A percentile compares a stretch with the other conserved stretches of the same genome.
Evolutionary conservation across 257 asterid species (phyloP).

Genomic region (Plectranthus barbatus): DNA sequence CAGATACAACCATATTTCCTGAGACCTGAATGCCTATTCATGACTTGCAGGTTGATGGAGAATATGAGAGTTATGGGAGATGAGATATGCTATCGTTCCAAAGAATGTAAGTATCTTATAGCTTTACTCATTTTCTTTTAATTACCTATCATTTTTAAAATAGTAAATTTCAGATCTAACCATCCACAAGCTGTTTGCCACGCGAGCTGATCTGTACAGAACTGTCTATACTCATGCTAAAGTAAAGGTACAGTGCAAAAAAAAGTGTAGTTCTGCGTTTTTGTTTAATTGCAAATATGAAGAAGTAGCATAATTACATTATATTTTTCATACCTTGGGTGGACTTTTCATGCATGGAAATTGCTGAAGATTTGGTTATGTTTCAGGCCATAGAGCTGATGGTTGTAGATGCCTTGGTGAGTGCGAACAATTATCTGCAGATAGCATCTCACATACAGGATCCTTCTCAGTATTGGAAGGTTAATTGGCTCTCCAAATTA

Average conservation of each 20-base stretch:
- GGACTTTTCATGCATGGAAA: neutral
- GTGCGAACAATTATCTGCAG: conserved; percentile 61
- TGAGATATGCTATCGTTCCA: conserved; percentile 88
- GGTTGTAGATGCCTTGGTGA: conserved; percentile 84
- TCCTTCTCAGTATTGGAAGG: conserved; percentile 94
- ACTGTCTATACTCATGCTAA: conserved; percentile 91
- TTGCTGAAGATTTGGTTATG: neutral
- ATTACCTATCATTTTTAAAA: conserved; percentile 10
- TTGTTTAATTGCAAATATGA: neutral
- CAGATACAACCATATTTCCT: neutral
- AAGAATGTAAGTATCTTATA: conserved; percentile 53
- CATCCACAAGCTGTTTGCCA: conserved; percentile 74
- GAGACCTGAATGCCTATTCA: too few relatives aligned
- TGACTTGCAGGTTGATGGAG: conserved; percentile 64
- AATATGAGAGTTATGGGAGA: conserved; percentile 88
- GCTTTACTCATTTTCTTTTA: neutral
- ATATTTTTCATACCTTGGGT: neutral
- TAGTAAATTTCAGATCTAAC: conserved; percentile 60
- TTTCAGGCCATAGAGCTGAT: conserved; percentile 83
- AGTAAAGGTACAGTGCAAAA: conserved; percentile 63
- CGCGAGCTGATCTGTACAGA: conserved; percentile 86
- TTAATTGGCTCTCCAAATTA: conserved; percentile 22
- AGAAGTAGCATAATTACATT: neutral
- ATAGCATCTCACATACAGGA: conserved; percentile 77
- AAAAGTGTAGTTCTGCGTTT: neutral